Percentiles rank a stretch among this genome's conserved stretches.
These are phyloP conservation scores for Neofusicoccum kwambonambiense DNA, from an alignment of 2,329 filamentous ascomycete species.

Conservation along the genomic window DNA sequence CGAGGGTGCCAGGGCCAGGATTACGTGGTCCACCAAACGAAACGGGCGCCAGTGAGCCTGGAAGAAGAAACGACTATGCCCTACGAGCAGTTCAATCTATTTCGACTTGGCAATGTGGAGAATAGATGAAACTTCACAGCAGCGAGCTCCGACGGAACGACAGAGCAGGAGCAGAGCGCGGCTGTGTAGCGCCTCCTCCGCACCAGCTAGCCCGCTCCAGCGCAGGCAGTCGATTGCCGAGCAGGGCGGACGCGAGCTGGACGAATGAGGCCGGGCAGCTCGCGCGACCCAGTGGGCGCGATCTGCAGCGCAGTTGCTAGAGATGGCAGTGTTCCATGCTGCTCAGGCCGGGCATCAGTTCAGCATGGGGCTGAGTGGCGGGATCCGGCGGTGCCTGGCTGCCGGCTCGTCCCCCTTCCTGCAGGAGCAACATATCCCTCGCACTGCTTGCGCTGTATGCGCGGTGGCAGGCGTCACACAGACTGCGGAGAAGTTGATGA, in stretches of 20 bases:
- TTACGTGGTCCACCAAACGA: conserved; percentile 12
- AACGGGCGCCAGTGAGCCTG: background rate
- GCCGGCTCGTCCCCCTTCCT: no score
- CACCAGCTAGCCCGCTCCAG: background rate
- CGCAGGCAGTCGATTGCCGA: background rate
- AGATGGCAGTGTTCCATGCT: background rate
- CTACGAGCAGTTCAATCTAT: background rate
- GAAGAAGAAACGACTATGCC: conserved; percentile 6
- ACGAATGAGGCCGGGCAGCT: background rate
- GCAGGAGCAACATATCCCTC: no score
- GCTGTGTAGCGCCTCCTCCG: background rate
- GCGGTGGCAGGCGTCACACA: background rate
- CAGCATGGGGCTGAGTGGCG: no score
- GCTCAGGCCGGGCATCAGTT: no score
- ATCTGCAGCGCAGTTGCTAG: background rate
- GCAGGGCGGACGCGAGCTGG: background rate
- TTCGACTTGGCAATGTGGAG: conserved; percentile 14
- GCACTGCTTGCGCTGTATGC: background rate
- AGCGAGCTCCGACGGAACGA: background rate
- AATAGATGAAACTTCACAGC: conserved; percentile 11
- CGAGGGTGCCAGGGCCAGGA: background rate
- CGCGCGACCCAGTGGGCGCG: background rate
- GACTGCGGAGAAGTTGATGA: background rate
- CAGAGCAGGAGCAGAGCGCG: background rate
- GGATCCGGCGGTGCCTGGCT: no score